phyloP scores from a whole-genome alignment of 73 alveolate species.

The Blepharisma stoltei region DNA sequence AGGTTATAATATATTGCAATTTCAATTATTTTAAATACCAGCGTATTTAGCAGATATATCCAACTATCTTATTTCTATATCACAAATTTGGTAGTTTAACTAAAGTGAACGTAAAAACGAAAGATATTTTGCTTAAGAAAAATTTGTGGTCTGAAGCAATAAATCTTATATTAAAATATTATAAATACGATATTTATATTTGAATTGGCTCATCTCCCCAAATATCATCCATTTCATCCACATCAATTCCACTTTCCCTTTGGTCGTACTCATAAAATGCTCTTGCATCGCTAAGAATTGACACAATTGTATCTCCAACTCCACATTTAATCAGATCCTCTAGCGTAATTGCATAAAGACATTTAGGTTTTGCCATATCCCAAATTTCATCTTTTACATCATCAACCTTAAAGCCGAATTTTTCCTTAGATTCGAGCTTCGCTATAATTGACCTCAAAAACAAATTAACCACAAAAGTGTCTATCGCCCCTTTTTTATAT shows the following conservation, averaged over 20 bases:
- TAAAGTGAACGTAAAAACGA: background rate
- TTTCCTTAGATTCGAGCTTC: constrained; percentile 75
- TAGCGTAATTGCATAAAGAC: constrained; percentile 75
- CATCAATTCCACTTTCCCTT: constrained; percentile 88
- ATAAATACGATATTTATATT: too few species aligned
- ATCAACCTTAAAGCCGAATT: constrained; percentile 84
- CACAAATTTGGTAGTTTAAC: background rate
- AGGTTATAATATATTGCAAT: background rate
- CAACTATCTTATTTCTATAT: background rate
- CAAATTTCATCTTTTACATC: constrained; percentile 93
- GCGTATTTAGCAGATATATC: background rate
- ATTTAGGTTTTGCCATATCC: constrained; percentile 91
- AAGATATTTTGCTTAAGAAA: background rate
- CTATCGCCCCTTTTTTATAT: constrained; percentile 86
- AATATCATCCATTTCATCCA: constrained; percentile 74
- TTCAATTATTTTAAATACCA: background rate
- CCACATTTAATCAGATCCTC: constrained; percentile 79
- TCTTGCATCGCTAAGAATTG: constrained; percentile 95
- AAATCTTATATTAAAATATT: background rate
- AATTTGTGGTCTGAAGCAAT: background rate
- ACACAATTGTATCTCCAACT: constrained; percentile 77
- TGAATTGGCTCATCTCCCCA: constrained; percentile 42
- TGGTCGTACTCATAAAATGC: constrained; percentile 99
- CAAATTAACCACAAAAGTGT: constrained; percentile 92
- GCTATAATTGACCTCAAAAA: constrained; percentile 80